phyloP scores from a whole-genome alignment of 2,329 filamentous ascomycete species.

The Zasmidium citrigriseum region DNA sequence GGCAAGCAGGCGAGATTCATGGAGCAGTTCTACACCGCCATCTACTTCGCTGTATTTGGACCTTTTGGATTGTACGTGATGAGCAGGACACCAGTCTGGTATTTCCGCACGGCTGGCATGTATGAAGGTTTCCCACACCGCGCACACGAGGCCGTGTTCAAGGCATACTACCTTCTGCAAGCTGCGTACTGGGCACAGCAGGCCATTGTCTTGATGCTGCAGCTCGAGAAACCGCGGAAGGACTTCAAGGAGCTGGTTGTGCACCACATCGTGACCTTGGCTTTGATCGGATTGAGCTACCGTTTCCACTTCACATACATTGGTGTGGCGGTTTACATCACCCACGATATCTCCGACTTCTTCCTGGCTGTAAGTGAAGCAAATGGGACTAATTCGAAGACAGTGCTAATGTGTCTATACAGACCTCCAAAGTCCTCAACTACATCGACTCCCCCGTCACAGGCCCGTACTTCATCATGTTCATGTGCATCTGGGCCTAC shows the following conservation, averaged over 20 bases:
- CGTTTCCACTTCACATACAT: constrained; percentile 97
- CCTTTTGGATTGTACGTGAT: constrained; percentile 88
- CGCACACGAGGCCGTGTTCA: constrained; percentile 78
- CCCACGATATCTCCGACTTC: constrained; percentile 92
- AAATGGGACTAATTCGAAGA: not conserved
- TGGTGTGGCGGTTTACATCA: constrained; percentile 88
- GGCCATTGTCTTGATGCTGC: constrained; percentile 80
- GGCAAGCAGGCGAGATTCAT: constrained; percentile 89
- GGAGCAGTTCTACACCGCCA: constrained; percentile 92
- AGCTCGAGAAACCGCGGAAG: constrained; percentile 89
- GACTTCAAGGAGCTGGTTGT: constrained; percentile 92
- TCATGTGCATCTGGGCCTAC: constrained; percentile 85
- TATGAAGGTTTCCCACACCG: constrained; percentile 85
- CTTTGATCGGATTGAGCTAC: constrained; percentile 83
- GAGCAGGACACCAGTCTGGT: constrained; percentile 89
- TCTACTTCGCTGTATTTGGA: constrained; percentile 83
- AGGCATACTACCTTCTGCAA: constrained; percentile 94
- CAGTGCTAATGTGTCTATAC: constrained; percentile 6
- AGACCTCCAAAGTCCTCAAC: constrained; percentile 90
- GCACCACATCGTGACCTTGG: constrained; percentile 86
- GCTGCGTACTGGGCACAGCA: constrained; percentile 96
- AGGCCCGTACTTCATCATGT: constrained; percentile 80
- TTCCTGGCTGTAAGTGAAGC: constrained; percentile 77
- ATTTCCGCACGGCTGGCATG: constrained; percentile 89
- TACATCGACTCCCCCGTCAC: constrained; percentile 80